Conservation (phyloP, 2,329 filamentous ascomycete species). For the Daldinia sp. region DNA sequence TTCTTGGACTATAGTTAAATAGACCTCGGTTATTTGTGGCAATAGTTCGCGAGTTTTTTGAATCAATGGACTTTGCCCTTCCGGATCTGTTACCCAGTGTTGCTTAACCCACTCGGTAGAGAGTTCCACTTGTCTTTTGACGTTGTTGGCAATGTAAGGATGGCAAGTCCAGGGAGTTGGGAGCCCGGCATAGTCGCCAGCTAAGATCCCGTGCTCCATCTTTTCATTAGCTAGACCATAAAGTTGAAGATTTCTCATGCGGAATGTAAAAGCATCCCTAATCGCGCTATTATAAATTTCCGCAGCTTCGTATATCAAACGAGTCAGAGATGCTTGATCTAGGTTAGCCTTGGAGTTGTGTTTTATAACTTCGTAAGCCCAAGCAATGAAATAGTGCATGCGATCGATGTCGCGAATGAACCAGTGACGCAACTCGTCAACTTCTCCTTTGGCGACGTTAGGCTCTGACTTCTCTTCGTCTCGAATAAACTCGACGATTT, state of each 20-base stretch:
- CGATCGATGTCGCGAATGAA: slow-evolving; percentile 79
- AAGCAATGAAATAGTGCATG: slow-evolving; percentile 78
- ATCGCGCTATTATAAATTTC: slow-evolving; percentile 74
- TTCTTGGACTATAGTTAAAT: slow-evolving; percentile 63
- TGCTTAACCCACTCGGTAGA: slow-evolving; percentile 63
- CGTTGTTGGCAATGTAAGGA: slow-evolving; percentile 66
- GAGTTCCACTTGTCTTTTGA: slow-evolving; percentile 67
- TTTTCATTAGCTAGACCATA: slow-evolving; percentile 78
- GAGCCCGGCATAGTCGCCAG: slow-evolving; percentile 71
- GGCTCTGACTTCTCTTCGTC: slow-evolving; percentile 77
- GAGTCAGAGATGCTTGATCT: slow-evolving; percentile 62
- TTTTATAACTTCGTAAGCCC: slow-evolving; percentile 80
- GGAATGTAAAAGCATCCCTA: slow-evolving; percentile 73
- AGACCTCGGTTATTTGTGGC: slow-evolving; percentile 62
- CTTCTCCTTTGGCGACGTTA: slow-evolving; percentile 70
- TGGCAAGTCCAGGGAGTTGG: slow-evolving; percentile 88
- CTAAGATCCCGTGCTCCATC: slow-evolving; percentile 70
- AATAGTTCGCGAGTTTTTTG: slow-evolving; percentile 57
- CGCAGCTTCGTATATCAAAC: slow-evolving; percentile 72
- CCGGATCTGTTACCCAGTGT: slow-evolving; percentile 49
- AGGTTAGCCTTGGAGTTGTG: slow-evolving; percentile 70
- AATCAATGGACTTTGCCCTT: slow-evolving; percentile 50
- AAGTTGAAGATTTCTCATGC: slow-evolving; percentile 69
- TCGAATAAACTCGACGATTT: slow-evolving; percentile 79
- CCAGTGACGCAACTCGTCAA: slow-evolving; percentile 84